Conservation (phyloP, 140 eudicot species). For the Stevia rebaudiana region DNA sequence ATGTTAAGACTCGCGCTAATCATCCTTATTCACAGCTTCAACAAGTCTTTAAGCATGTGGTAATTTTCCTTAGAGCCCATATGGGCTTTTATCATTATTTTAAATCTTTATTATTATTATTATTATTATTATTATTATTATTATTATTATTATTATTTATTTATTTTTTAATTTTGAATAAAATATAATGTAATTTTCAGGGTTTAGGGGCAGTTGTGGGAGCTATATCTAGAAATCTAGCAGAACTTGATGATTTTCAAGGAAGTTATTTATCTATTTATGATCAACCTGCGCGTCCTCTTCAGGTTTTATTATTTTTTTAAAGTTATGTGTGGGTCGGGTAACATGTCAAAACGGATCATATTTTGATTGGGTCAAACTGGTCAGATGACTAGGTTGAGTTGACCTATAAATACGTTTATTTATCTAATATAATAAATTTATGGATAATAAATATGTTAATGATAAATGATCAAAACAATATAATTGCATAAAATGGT, state of each 20-base stretch:
- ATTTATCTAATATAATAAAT: neutral
- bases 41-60: slow-evolving; percentile 97
- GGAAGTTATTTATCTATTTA: slow-evolving; percentile 79
- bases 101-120: no score
- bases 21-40: slow-evolving; percentile 98
- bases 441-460: neutral
- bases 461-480: neutral
- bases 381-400: neutral
- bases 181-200: slow-evolving; percentile 35
- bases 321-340: neutral
- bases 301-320: slow-evolving; percentile 45
- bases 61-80: slow-evolving; percentile 23
- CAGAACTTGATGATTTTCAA: slow-evolving; percentile 72
- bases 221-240: slow-evolving; percentile 79
- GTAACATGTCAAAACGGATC: slow-evolving; percentile 1
- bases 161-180: neutral
- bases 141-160: neutral
- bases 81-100: slow-evolving; percentile 1
- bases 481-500: no score
- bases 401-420: neutral
- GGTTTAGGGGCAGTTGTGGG: slow-evolving; percentile 99
- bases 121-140: neutral
- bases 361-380: neutral
- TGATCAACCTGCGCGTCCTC: slow-evolving; percentile 75
- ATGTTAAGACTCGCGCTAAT: slow-evolving; percentile 84